Base-by-base conservation (phyloP, 2,329 filamentous ascomycete species). In the Colletotrichum lini region DNA sequence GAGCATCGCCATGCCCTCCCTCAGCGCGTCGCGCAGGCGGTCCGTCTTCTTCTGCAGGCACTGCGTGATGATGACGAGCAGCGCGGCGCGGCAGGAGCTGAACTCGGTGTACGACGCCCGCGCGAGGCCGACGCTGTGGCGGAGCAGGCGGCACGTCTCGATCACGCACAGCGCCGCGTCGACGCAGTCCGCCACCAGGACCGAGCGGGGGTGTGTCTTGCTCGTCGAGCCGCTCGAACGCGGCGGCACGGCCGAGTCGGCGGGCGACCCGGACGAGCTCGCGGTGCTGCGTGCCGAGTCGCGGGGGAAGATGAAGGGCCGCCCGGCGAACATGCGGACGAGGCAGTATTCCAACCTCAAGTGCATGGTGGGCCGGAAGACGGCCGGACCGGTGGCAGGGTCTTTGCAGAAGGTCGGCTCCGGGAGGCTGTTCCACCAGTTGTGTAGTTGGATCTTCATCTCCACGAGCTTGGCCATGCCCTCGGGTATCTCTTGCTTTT, bases 61-160 rank as follows among this genome's bases (percentile, higher is more conserved):
- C 58, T 83, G 81, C 2, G 81, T 81, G 42, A 82, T 81, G 56
- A 83, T 79, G 38, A 88, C 86, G 3, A 89, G 80, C 7, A 89
- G 78, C 10, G 87, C 86, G 12, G 86, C 86, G 52, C 87, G 86
- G 61, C 86, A 88, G 3, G 87, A 85, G 75, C 85, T 87, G 75
- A 88, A 89, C 73, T 89, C 87, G 4, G 86, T 88, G 74, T 88
- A 89, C 0, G 86, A 88, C 3, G 86, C 85, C 40, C 86, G 83
- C 7, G 87, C 86, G 63, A 89, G 84, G 18, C 87, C 87, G 16
- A 85, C 83, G n/a, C 83, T 85, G 54, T 84, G 83, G 49, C 84
- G 83, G 5, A 89, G 82, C 4, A 84, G 78, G 50, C 83, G 83
- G 72, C 86, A 88, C 5, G 87, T 82, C 53, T 87, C 83, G 21